A percentile compares a stretch with the other conserved stretches of the same genome.
These are phyloP conservation scores for Xylariaceae sp. DNA, from an alignment of 2,329 filamentous ascomycete genomes.

Conservation along the genomic window DNA sequence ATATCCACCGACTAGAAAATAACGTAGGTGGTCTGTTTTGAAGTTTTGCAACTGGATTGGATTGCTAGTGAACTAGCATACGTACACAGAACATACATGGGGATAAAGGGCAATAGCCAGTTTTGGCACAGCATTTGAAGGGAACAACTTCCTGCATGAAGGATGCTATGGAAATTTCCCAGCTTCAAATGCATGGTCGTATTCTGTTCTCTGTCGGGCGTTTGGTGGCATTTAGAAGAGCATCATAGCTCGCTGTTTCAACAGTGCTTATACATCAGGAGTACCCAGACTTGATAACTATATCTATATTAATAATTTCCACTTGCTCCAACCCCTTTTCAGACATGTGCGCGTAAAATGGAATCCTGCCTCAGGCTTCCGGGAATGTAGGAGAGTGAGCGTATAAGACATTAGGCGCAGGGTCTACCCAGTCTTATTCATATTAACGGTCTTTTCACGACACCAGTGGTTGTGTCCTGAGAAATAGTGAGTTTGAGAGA, in stretches of 20 bases:
- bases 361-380: no score
- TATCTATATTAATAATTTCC: constrained; percentile 24
- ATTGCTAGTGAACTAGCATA: constrained; percentile 21
- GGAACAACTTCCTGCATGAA: no score
- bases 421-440: no score
- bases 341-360: no score
- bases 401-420: no score
- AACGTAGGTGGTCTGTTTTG: constrained; percentile 21
- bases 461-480: no score
- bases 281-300: constrained; percentile 14
- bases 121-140: no score
- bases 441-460: no score
- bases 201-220: constrained; percentile 13
- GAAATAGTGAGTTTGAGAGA: no score
- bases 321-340: not conserved
- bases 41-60: constrained; percentile 19
- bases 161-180: no score
- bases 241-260: not conserved
- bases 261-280: constrained; percentile 17
- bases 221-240: constrained; percentile 25
- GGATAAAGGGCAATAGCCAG: constrained; percentile 8
- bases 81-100: constrained; percentile 22
- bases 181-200: not conserved
- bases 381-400: no score
- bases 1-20: not conserved